phyloP scores from a whole-genome alignment of 257 asterid genomes.

The Petunia axillaris region DNA sequence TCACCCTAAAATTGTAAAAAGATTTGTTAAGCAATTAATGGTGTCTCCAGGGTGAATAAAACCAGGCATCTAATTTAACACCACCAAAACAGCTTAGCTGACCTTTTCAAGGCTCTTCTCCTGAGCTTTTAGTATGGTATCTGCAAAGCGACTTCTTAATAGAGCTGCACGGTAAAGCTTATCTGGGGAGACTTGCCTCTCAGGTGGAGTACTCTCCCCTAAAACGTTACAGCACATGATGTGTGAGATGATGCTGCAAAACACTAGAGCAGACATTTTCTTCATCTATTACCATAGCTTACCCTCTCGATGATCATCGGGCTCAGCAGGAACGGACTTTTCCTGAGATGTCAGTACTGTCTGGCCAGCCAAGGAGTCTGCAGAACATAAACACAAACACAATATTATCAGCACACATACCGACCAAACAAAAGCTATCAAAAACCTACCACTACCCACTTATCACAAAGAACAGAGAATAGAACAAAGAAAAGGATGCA shows the following conservation, averaged over 20 bases:
- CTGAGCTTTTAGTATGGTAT: constrained; percentile 83
- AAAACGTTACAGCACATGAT: constrained; percentile 30
- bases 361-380: constrained; percentile 14
- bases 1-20: constrained; percentile 51
- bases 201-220: constrained; percentile 67
- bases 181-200: constrained; percentile 75
- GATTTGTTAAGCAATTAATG: neutral
- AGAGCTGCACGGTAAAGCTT: constrained; percentile 86
- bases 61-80: neutral
- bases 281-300: constrained; percentile 37
- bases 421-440: constrained; percentile 8
- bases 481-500: too few species aligned
- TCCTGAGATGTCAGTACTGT: constrained; percentile 36
- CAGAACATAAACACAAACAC: neutral
- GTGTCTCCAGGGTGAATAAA: neutral
- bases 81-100: constrained; percentile 2
- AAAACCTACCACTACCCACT: neutral
- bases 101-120: constrained; percentile 84
- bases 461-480: neutral
- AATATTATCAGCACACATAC: constrained; percentile 1
- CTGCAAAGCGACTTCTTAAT: constrained; percentile 72
- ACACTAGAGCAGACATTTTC: constrained; percentile 24
- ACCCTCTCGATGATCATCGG: constrained; percentile 71
- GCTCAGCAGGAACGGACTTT: constrained; percentile 57
- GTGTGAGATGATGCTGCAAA: constrained; percentile 28